Evolutionary conservation across 139 green algal genomes (phyloP).

Genomic region (Ettlia oleoabundans): DNA sequence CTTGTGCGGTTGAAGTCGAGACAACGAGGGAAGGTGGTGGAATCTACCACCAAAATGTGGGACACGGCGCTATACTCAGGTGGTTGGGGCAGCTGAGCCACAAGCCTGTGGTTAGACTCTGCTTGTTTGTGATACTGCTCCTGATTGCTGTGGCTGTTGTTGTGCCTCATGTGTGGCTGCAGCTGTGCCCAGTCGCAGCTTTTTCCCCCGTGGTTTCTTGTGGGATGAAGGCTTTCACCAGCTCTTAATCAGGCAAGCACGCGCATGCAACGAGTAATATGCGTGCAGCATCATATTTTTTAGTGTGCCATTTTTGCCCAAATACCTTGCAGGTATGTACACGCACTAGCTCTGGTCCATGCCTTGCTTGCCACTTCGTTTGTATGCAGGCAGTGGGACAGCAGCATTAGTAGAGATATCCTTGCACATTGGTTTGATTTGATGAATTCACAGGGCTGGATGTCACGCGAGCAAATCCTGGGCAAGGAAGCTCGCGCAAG

Average conservation of each 20-base stretch:
- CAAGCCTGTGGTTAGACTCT: not conserved
- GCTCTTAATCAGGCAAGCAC: conserved; percentile 29
- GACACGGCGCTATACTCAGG: conserved; percentile 19
- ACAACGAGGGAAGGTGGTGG: not conserved
- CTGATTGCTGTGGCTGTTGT: too few relatives aligned
- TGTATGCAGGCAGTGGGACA: conserved; percentile 68
- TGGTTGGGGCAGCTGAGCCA: not conserved
- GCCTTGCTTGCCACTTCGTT: too few relatives aligned
- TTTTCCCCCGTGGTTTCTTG: conserved; percentile 96
- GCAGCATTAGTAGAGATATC: conserved; percentile 71
- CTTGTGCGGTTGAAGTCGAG: conserved; percentile 41
- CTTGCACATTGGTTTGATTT: conserved; percentile 95
- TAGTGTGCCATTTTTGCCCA: too few relatives aligned
- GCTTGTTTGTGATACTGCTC: too few relatives aligned
- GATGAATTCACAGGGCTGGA: conserved; percentile 85
- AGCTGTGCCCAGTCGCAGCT: conserved; percentile 82
- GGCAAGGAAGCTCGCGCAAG: conserved; percentile 70
- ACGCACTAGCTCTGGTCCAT: too few relatives aligned
- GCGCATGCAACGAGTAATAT: too few relatives aligned
- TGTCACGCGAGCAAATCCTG: conserved; percentile 82
- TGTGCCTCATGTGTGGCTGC: not conserved
- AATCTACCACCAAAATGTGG: not conserved
- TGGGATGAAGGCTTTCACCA: conserved; percentile 99
- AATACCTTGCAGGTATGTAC: too few relatives aligned
- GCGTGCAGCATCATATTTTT: too few relatives aligned